Conservation (phyloP, 2,329 filamentous ascomycete species). For the Aphanoascus verrucosus region DNA sequence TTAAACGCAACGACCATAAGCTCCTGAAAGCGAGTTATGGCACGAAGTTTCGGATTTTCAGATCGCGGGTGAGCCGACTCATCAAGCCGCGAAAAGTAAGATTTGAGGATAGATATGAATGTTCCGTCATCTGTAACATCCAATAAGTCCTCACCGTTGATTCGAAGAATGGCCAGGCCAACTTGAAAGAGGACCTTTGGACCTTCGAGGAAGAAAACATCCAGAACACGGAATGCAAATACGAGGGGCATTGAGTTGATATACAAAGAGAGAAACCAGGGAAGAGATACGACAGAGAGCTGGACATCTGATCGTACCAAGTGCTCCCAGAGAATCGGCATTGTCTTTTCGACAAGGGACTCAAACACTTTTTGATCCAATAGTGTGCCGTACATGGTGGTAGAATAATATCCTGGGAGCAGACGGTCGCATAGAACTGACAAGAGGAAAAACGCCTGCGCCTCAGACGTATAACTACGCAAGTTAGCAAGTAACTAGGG, state of each 20-base stretch:
- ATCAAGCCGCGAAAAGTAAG: constrained; percentile 84
- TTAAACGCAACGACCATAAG: constrained; percentile 99
- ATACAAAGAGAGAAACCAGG: constrained; percentile 96
- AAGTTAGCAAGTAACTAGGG: constrained; percentile 16
- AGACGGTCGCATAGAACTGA: constrained; percentile 86
- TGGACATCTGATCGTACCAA: constrained; percentile 95
- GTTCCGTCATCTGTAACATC: constrained; percentile 90
- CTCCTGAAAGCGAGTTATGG: constrained; percentile 92
- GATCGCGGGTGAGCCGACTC: constrained; percentile 93
- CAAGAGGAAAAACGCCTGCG: constrained; percentile 89
- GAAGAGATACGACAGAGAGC: constrained; percentile 88
- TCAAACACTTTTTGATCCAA: constrained; percentile 97
- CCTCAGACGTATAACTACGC: constrained; percentile 77
- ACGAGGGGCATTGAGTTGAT: constrained; percentile 99
- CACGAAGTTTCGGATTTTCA: constrained; percentile 85
- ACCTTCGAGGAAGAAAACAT: constrained; percentile 96
- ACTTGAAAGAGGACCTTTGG: constrained; percentile 97
- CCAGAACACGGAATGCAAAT: constrained; percentile 90
- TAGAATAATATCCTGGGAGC: constrained; percentile 93
- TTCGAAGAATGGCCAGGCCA: constrained; percentile 86
- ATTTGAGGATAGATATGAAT: constrained; percentile 91
- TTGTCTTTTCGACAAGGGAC: constrained; percentile 94
- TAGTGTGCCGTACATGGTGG: constrained; percentile 96
- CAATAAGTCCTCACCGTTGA: constrained; percentile 91
- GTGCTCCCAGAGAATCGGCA: constrained; percentile 97